Percentiles rank a stretch among this genome's conserved stretches.
phyloP scores from a whole-genome alignment of 1,284 basidiomycete genomes.

The Cryptococcus floricola region DNA sequence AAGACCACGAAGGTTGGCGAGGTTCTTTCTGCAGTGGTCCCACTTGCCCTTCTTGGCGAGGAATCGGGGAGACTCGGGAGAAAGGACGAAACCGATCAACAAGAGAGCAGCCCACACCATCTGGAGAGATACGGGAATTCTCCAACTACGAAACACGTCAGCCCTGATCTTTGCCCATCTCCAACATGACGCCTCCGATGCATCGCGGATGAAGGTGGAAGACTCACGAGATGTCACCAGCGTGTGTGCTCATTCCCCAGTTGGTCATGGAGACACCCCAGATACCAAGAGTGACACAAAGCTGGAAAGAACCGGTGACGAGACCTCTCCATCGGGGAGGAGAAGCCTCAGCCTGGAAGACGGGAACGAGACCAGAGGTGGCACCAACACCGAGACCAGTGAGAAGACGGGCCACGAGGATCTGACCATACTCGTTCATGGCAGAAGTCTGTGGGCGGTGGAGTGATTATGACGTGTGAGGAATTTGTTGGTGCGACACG shows the following conservation, averaged over 20 bases:
- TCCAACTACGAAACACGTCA: slow-evolving; percentile 18
- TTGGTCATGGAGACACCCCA: slow-evolving; percentile 49
- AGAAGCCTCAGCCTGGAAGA: slow-evolving; percentile 50
- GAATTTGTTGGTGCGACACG: not conserved
- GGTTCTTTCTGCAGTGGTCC: slow-evolving; percentile 45
- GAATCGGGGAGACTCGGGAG: slow-evolving; percentile 51
- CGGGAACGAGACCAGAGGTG: slow-evolving; percentile 49
- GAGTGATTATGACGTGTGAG: not conserved
- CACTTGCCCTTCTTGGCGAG: slow-evolving; percentile 46
- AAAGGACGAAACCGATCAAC: slow-evolving; percentile 47
- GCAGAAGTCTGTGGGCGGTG: slow-evolving; percentile 27
- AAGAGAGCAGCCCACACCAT: slow-evolving; percentile 41
- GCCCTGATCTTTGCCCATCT: not conserved
- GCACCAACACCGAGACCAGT: slow-evolving; percentile 49
- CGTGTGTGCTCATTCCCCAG: slow-evolving; percentile 45
- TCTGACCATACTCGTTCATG: slow-evolving; percentile 38
- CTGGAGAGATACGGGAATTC: slow-evolving; percentile 31
- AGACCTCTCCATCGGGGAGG: slow-evolving; percentile 39
- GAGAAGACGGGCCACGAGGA: slow-evolving; percentile 47
- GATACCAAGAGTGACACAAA: slow-evolving; percentile 50
- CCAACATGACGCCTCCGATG: not conserved
- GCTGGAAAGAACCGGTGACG: slow-evolving; percentile 49
- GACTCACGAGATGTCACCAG: slow-evolving; percentile 29
- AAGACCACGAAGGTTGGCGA: slow-evolving; percentile 48
- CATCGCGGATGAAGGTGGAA: not conserved